Evolutionary conservation across 345 rosid species (phyloP).

Genomic region (Populus nigra): DNA sequence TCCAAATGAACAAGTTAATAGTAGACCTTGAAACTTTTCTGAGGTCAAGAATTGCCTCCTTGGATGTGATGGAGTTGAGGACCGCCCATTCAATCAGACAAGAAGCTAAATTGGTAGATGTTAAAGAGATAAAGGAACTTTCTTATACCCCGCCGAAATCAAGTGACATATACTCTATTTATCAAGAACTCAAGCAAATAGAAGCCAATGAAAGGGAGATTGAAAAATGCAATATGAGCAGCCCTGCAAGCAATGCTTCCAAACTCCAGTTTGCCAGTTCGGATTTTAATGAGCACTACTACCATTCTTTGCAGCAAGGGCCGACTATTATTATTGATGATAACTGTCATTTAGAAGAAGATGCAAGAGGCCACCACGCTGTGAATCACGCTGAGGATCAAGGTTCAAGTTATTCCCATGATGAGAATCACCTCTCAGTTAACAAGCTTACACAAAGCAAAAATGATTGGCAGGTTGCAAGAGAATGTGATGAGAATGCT

Average conservation of each 20-base stretch:
- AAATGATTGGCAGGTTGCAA: slow-evolving; percentile 7
- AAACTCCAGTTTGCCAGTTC: background rate
- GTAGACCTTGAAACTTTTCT: slow-evolving; percentile 12
- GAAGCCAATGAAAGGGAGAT: slow-evolving; percentile 1
- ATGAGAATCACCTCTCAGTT: slow-evolving; percentile 6
- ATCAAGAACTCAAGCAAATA: slow-evolving; percentile 1
- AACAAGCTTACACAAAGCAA: background rate
- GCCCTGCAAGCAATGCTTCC: slow-evolving; percentile 9
- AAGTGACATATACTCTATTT: slow-evolving; percentile 11
- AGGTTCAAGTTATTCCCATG: slow-evolving; percentile 17
- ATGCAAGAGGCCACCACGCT: slow-evolving; percentile 4
- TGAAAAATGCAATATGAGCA: background rate
- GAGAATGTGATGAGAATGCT: slow-evolving; percentile 13
- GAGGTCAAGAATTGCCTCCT: background rate
- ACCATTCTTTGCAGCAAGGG: slow-evolving; percentile 4
- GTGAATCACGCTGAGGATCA: slow-evolving; percentile 9
- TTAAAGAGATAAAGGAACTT: slow-evolving; percentile 11
- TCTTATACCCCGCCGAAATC: background rate
- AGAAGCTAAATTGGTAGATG: slow-evolving; percentile 5
- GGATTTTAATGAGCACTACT: slow-evolving; percentile 9
- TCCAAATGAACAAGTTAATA: slow-evolving; percentile 16
- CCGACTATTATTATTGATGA: background rate
- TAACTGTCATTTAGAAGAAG: slow-evolving; percentile 3
- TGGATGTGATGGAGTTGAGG: slow-evolving; percentile 3
- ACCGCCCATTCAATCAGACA: background rate